phyloP scores from a whole-genome alignment of 345 rosid species.

The Combretum micranthum region DNA sequence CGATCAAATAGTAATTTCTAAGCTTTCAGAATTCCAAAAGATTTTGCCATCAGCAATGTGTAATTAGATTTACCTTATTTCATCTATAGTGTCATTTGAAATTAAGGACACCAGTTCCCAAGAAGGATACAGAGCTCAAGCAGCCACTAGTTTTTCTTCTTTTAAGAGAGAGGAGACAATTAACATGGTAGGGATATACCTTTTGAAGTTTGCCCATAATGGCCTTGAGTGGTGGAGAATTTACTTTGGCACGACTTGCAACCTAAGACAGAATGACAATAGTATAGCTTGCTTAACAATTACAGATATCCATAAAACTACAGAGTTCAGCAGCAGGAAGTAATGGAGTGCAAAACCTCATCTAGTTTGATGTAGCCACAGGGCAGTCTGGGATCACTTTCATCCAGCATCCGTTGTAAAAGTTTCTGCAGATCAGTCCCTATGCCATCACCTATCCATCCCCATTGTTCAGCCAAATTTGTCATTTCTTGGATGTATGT shows the following conservation, averaged over 20 bases:
- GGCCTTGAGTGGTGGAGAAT: conserved; percentile 59
- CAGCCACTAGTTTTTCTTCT: not conserved
- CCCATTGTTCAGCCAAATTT: conserved; percentile 61
- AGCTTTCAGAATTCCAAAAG: no score
- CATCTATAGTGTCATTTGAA: no score
- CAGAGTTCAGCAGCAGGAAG: not conserved
- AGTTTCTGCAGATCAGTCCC: conserved; percentile 65
- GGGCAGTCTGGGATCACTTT: conserved; percentile 71
- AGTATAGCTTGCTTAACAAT: not conserved
- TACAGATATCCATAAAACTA: not conserved
- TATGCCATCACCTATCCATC: conserved; percentile 51
- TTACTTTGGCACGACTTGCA: conserved; percentile 71
- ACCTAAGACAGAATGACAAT: conserved; percentile 28
- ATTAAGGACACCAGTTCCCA: no score
- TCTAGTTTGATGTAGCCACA: conserved; percentile 84
- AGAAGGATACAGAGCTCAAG: no score
- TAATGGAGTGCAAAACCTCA: conserved; percentile 35
- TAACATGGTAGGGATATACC: conserved; percentile 23
- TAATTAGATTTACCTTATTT: no score
- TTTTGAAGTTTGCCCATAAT: conserved; percentile 45
- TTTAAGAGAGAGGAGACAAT: conserved; percentile 2
- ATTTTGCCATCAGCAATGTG: no score
- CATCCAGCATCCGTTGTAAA: conserved; percentile 62
- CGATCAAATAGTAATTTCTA: no score
- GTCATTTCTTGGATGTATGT: conserved; percentile 55